Conservation (phyloP, 352 stramenopile genomes). For the Phytopythium chamaehyphon region DNA sequence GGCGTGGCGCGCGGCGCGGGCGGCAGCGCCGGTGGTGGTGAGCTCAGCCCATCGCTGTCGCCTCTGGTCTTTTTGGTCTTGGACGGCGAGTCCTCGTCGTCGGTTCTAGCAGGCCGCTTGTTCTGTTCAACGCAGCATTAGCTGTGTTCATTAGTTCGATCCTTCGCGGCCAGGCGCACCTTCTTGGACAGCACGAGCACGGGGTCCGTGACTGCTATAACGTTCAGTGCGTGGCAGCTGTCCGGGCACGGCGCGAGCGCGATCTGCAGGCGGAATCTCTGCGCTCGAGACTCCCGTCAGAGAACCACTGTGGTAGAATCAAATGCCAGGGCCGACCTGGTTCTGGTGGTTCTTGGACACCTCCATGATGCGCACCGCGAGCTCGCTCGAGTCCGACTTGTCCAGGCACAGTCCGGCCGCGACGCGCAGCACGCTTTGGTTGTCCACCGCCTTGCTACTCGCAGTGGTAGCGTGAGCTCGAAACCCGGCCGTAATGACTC, state of each 20-base stretch:
- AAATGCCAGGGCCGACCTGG: slow-evolving; percentile 28
- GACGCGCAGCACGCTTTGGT: slow-evolving; percentile 67
- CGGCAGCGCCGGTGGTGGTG: background rate
- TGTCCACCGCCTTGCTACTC: slow-evolving; percentile 61
- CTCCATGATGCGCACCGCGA: slow-evolving; percentile 70
- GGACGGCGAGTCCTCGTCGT: slow-evolving; percentile 27
- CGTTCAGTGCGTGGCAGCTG: slow-evolving; percentile 10
- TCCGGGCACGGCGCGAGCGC: slow-evolving; percentile 35
- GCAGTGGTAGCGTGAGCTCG: background rate
- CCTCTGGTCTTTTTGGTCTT: slow-evolving; percentile 50
- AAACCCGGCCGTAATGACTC: slow-evolving; percentile 4
- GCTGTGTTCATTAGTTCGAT: background rate
- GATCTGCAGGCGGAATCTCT: slow-evolving; percentile 64
- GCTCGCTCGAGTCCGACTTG: slow-evolving; percentile 39
- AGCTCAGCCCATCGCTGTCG: background rate
- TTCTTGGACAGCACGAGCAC: slow-evolving; percentile 73
- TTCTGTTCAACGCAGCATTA: slow-evolving; percentile 29
- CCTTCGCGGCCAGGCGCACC: slow-evolving; percentile 11
- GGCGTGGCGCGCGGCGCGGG: background rate
- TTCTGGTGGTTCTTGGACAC: slow-evolving; percentile 85
- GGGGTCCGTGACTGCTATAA: slow-evolving; percentile 39
- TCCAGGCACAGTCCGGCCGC: slow-evolving; percentile 57
- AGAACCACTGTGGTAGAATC: background rate
- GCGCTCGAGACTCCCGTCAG: background rate
- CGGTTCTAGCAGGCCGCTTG: slow-evolving; percentile 53